A percentile compares a stretch with the other conserved stretches of the same genome.
phyloP scores from a whole-genome alignment of 2,329 filamentous ascomycete genomes.

The Penicillium sp. region DNA sequence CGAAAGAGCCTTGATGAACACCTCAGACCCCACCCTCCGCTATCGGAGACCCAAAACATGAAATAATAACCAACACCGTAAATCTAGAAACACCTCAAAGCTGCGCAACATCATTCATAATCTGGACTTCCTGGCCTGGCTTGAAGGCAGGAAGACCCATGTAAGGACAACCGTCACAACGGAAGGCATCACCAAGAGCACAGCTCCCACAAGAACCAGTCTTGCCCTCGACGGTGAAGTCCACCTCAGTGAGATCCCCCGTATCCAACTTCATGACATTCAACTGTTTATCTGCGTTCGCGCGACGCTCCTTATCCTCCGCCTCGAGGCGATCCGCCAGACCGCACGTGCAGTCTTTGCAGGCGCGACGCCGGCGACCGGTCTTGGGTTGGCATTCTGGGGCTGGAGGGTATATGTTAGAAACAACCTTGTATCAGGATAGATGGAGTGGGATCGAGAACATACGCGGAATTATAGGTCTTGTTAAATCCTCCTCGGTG shows the following conservation, averaged over 20 bases:
- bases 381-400: constrained; percentile 81
- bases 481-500: constrained; percentile 75
- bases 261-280: constrained; percentile 61
- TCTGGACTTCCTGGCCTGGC: constrained; percentile 86
- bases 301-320: constrained; percentile 71
- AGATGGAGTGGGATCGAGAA: constrained; percentile 23
- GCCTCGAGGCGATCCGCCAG: constrained; percentile 78
- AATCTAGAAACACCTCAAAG: constrained; percentile 48
- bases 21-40: constrained; percentile 1
- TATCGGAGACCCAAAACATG: constrained; percentile 4
- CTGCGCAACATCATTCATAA: constrained; percentile 83
- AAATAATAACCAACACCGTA: background rate
- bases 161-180: constrained; percentile 73
- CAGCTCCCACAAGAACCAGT: constrained; percentile 93
- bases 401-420: constrained; percentile 49
- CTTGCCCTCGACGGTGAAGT: constrained; percentile 97
- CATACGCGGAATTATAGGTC: constrained; percentile 76
- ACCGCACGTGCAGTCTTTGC: constrained; percentile 97
- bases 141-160: constrained; percentile 94
- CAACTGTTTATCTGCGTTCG: constrained; percentile 57
- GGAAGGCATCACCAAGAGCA: constrained; percentile 84
- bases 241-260: constrained; percentile 75
- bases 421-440: too few relatives aligned
- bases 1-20: background rate
- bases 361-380: constrained; percentile 76